These are phyloP conservation scores for Microthlaspi erraticum DNA, from an alignment of 345 rosid genomes.

Conservation along the genomic window DNA sequence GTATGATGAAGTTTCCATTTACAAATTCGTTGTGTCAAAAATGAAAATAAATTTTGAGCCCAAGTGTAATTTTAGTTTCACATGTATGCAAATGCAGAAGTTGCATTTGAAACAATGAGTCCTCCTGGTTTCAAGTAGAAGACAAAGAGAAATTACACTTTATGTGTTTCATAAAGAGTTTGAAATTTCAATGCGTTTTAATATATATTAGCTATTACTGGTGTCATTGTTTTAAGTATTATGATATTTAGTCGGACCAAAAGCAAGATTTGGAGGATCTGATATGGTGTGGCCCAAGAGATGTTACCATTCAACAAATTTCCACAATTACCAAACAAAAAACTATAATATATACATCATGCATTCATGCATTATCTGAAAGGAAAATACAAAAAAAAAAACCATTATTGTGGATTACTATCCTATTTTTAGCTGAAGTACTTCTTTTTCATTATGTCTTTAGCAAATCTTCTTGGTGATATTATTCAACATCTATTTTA, in stretches of 20 bases:
- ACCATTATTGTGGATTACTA: not conserved
- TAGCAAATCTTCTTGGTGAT: not conserved
- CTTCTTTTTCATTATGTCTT: not conserved
- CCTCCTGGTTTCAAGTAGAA: not conserved
- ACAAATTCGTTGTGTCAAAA: not conserved
- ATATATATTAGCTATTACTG: not conserved
- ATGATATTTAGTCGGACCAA: conserved; percentile 36
- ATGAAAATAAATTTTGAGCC: not conserved
- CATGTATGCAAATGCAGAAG: not conserved
- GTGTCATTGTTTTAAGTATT: conserved; percentile 9
- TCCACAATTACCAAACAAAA: conserved; percentile 23
- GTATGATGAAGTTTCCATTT: not conserved
- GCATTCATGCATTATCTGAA: not conserved
- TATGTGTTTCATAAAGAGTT: not conserved
- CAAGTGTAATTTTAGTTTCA: not conserved
- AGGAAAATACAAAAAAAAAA: not conserved
- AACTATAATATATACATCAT: conserved; percentile 17
- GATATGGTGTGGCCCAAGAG: conserved; percentile 45
- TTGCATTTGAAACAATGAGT: not conserved
- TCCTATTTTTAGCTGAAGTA: conserved; percentile 5
- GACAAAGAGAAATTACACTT: conserved; percentile 3
- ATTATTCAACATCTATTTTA: too few species aligned
- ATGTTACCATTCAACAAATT: conserved; percentile 38
- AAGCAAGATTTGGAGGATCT: conserved; percentile 47
- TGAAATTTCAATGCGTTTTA: conserved; percentile 19